These are phyloP conservation scores for Tympanopsis confertula DNA, from an alignment of 2,329 filamentous ascomycete species.

Conservation along the genomic window DNA sequence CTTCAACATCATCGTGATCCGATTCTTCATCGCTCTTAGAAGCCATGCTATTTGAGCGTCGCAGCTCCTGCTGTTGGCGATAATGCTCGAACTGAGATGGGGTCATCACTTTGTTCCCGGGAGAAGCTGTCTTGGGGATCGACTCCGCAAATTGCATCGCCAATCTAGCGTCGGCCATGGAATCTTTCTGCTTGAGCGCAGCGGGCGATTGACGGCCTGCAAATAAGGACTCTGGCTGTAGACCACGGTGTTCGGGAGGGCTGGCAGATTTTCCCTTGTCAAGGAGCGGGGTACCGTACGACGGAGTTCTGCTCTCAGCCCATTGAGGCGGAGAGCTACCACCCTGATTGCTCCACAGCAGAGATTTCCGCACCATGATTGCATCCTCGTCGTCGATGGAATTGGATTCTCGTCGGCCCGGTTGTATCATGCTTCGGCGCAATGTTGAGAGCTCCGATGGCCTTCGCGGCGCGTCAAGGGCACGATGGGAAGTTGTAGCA, in stretches of 20 bases:
- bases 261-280: background rate
- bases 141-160: background rate
- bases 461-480: background rate
- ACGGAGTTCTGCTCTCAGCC: too few species aligned
- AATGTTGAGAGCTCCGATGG: background rate
- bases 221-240: too few species aligned
- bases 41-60: constrained; percentile 22
- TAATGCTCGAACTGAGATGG: constrained; percentile 46
- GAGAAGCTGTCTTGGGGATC: background rate
- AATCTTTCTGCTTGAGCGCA: too few species aligned
- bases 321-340: too few species aligned
- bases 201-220: too few species aligned
- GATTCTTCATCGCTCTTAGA: constrained; percentile 22
- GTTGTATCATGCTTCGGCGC: background rate
- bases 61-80: constrained; percentile 27
- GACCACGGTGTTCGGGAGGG: too few species aligned
- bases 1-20: constrained; percentile 23
- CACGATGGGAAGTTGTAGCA: background rate
- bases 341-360: too few species aligned
- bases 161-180: background rate
- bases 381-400: background rate
- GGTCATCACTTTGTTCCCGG: constrained; percentile 43
- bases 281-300: too few species aligned
- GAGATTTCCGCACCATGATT: background rate
- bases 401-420: background rate